Percentiles rank a stretch among this genome's conserved stretches.
Evolutionary conservation across 768 basidiomycete species (phyloP).

Genomic region (Rhodotorula kratochvilovae): DNA sequence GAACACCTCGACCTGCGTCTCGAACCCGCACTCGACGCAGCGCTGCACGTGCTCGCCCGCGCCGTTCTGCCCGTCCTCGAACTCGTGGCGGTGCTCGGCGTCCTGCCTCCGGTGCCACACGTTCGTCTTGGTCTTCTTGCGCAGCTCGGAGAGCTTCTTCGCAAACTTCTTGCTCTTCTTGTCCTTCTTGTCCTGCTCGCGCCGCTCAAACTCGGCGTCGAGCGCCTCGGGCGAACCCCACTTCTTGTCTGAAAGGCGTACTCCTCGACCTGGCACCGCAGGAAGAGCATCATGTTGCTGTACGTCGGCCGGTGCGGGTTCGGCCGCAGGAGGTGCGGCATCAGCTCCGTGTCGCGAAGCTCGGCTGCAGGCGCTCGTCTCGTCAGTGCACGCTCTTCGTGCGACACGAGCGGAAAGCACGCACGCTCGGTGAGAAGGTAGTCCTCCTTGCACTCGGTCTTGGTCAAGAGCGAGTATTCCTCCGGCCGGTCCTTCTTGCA

Average conservation of each 20-base stretch:
- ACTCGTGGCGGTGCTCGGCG: constrained; percentile 80
- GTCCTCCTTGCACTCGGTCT: constrained; percentile 98
- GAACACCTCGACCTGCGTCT: constrained; percentile 79
- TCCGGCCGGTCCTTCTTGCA: constrained; percentile 88
- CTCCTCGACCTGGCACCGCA: constrained; percentile 87
- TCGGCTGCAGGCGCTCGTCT: constrained; percentile 59
- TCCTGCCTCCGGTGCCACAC: constrained; percentile 84
- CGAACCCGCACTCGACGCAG: constrained; percentile 86
- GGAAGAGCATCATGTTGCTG: constrained; percentile 98
- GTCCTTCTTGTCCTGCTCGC: constrained; percentile 74
- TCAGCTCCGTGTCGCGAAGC: constrained; percentile 78
- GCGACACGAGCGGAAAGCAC: constrained; percentile 40
- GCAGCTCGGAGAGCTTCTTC: constrained; percentile 74
- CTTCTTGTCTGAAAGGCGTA: constrained; percentile 83
- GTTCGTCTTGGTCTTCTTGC: constrained; percentile 78
- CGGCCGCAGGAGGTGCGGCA: constrained; percentile 88
- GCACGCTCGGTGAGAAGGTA: constrained; percentile 88
- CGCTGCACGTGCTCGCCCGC: constrained; percentile 59
- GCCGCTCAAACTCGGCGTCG: constrained; percentile 76
- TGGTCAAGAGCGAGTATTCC: constrained; percentile 89
- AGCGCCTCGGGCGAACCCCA: constrained; percentile 92
- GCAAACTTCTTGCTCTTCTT: constrained; percentile 95
- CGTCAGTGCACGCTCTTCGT: not conserved
- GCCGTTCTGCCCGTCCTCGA: constrained; percentile 56
- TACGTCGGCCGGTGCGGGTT: constrained; percentile 94